phyloP scores from a whole-genome alignment of 306 rosid species.

The Vicia sativa region DNA sequence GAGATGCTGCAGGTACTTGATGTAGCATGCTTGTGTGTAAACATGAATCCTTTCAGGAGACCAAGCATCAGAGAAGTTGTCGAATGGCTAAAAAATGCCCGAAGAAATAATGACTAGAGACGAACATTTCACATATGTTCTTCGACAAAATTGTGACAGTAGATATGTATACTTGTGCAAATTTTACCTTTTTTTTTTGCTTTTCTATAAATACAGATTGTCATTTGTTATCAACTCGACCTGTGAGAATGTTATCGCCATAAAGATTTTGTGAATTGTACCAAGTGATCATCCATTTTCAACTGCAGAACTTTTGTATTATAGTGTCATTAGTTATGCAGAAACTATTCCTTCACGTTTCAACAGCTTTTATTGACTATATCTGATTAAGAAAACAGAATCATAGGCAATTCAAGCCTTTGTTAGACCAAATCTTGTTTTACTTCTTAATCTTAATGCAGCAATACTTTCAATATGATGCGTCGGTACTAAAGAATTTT shows the following conservation, averaged over 20 bases:
- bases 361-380: constrained; percentile 11
- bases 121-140: constrained; percentile 10
- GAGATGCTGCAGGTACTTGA: constrained; percentile 84
- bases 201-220: constrained; percentile 53
- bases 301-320: constrained; percentile 29
- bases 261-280: constrained; percentile 41
- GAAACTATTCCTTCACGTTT: constrained; percentile 18
- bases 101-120: constrained; percentile 58
- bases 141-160: constrained; percentile 40
- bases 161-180: constrained; percentile 63
- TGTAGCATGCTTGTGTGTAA: constrained; percentile 88
- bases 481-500: background rate
- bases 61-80: constrained; percentile 86
- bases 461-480: background rate
- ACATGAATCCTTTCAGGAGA: constrained; percentile 78
- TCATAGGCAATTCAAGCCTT: constrained; percentile 1
- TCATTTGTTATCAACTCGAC: constrained; percentile 43
- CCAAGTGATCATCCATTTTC: constrained; percentile 42
- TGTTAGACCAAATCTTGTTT: constrained; percentile 28
- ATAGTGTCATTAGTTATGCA: constrained; percentile 32
- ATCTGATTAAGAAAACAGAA: constrained; percentile 32
- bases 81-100: constrained; percentile 73
- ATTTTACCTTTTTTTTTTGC: constrained; percentile 34
- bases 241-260: constrained; percentile 38
- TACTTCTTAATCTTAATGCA: too few relatives aligned